phyloP scores from a whole-genome alignment of 345 rosid species.

The Populus simonii region DNA sequence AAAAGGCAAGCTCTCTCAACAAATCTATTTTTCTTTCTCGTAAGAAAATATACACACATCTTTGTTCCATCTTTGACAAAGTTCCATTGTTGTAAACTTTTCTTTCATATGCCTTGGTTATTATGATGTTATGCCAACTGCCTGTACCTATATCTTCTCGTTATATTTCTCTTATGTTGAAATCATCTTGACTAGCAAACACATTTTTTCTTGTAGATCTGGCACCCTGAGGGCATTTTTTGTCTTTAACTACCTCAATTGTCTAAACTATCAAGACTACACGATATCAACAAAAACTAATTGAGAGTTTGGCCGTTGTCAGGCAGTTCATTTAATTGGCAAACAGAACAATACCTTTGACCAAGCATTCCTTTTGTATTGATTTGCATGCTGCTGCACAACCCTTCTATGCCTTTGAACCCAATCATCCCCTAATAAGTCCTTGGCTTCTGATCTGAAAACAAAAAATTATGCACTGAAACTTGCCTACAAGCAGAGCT shows the following conservation, averaged over 20 bases:
- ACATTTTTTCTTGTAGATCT: neutral
- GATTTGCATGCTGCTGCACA: slow-evolving; percentile 98
- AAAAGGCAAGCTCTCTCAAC: neutral
- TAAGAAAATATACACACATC: neutral
- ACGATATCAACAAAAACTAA: neutral
- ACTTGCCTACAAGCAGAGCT: neutral
- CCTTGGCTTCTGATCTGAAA: slow-evolving; percentile 97
- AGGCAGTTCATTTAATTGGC: neutral
- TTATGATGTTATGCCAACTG: neutral
- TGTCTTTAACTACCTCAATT: neutral
- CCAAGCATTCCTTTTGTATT: slow-evolving; percentile 93
- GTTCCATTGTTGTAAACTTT: neutral
- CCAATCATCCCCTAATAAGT: slow-evolving; percentile 98
- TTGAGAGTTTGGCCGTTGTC: neutral
- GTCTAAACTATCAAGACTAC: neutral
- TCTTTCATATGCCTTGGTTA: neutral
- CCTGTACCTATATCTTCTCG: neutral
- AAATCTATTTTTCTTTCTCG: neutral
- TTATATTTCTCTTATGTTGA: neutral
- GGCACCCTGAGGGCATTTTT: neutral
- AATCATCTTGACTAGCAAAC: neutral
- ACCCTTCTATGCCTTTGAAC: slow-evolving; percentile 94
- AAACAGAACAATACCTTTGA: slow-evolving; percentile 55
- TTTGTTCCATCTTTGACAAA: neutral
- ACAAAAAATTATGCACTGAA: neutral